Base-by-base conservation (phyloP, 2,329 filamentous ascomycete species). In the Alternaria brassicicola region DNA sequence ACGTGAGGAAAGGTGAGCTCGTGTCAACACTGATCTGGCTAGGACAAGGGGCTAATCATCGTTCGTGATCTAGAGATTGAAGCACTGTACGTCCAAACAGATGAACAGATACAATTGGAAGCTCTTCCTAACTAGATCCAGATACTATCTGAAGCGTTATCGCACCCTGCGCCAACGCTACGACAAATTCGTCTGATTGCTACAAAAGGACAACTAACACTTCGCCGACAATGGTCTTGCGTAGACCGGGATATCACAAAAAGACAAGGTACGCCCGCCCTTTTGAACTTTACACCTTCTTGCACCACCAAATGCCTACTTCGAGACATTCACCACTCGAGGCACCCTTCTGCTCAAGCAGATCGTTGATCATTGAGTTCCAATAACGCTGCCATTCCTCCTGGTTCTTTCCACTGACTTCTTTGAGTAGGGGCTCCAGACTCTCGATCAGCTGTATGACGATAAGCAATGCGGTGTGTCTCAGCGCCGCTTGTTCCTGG, bases 371-470 rank as follows among this genome's bases (percentile, higher is more conserved):
- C 89, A 97, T 91, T 77, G 89, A 91, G 38, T 89, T 88, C 79
- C 91, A 87, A 93, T 93, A 97, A 39, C 87, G 83, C 75, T 96
- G 91, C 93, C 93, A 97, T 79, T 97, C 93, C 67, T 96, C 92
- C 72, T 91, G 87, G 69, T 89, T 92, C 82, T 96, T 96, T 13
- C 89, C 90, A 71, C 90, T 96, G 43, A 88, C 87, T 69, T 96
- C 90, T 67, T 90, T 86, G 66, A 97, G 80, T 57, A 95, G 79
- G 5, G 92, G 91, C 77, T 97, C 93, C 69, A 97, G 80, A 62
- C 89, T 89, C 74, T 95, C 91, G 52, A 96, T 91, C 83, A 92
- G 86, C 73, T 93, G 90, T 51, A 96, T 86, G 6, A 93, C 87
- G 2, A 90, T 92, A 72, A 91, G 80, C 55, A 97, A 83, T n/a